Conservation (phyloP, 169 alveolate species). For the Plasmodium gonderi region DNA sequence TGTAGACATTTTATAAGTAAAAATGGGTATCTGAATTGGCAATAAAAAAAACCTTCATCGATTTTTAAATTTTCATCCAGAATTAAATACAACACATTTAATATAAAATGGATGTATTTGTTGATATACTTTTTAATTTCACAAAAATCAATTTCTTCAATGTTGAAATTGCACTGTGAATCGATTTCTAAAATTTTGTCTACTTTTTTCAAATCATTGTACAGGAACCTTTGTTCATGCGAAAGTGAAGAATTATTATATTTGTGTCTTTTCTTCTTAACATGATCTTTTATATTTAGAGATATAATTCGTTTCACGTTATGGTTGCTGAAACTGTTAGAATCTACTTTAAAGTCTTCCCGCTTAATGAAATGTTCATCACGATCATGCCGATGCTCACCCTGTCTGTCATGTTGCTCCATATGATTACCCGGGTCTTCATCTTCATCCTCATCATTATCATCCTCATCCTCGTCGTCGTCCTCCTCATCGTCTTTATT, state of each 20-base stretch:
- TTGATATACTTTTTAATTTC: constrained; percentile 51
- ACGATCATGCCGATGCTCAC: background rate
- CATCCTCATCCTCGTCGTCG: background rate
- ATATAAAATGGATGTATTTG: constrained; percentile 44
- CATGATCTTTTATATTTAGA: constrained; percentile 37
- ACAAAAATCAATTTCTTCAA: constrained; percentile 37
- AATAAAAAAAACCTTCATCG: constrained; percentile 51
- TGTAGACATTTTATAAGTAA: constrained; percentile 49
- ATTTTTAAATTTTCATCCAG: constrained; percentile 59
- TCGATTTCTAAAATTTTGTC: constrained; percentile 61
- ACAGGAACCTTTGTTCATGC: constrained; percentile 32
- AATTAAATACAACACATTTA: constrained; percentile 30
- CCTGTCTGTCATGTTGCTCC: constrained; percentile 11
- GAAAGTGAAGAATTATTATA: background rate
- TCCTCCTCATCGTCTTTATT: constrained; percentile 15
- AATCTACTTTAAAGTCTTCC: background rate
- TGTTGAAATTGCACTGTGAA: constrained; percentile 48
- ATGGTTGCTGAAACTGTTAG: background rate
- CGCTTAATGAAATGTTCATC: background rate
- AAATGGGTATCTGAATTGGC: constrained; percentile 46
- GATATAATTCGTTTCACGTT: background rate
- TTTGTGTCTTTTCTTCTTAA: constrained; percentile 1
- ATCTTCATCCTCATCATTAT: background rate
- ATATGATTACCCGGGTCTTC: background rate
- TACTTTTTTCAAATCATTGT: constrained; percentile 39